phyloP scores from a whole-genome alignment of 257 asterid genomes.

The Nicotiana attenuata region DNA sequence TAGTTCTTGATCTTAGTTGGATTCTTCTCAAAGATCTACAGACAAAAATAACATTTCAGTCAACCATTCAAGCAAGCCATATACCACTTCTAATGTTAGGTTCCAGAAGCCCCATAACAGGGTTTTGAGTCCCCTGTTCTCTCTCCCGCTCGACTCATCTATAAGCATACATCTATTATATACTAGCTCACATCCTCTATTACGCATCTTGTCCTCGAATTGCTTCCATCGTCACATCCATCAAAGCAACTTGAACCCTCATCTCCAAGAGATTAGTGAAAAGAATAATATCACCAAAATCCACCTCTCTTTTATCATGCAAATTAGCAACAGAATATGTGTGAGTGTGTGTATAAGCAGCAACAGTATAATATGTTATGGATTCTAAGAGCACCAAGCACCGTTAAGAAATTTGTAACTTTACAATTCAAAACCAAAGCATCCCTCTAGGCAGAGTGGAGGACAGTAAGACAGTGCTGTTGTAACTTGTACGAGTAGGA shows the following conservation, averaged over 20 bases:
- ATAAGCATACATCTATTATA: not conserved
- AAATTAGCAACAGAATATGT: not conserved
- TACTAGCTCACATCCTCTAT: not conserved
- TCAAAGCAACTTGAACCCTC: not conserved
- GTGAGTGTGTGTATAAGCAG: not conserved
- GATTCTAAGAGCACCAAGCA: not conserved
- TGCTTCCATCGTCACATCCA: not conserved
- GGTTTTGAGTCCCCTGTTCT: not conserved
- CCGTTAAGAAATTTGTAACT: not conserved
- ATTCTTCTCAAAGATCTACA: slow-evolving; percentile 12
- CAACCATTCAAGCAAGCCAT: not conserved
- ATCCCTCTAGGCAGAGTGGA: too few species aligned
- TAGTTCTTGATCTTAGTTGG: slow-evolving; percentile 4
- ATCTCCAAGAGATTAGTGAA: not conserved
- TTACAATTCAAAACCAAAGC: too few species aligned
- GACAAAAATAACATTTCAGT: not conserved
- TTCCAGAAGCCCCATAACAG: not conserved
- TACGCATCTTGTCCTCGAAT: not conserved
- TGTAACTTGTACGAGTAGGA: too few species aligned
- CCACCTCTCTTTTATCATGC: not conserved
- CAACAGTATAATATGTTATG: not conserved
- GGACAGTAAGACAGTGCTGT: too few species aligned
- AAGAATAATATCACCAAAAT: not conserved
- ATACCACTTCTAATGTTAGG: not conserved
- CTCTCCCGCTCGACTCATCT: not conserved